These are phyloP conservation scores for Arthroderma uncinatum DNA, from an alignment of 2,329 filamentous ascomycete species.

Conservation along the genomic window DNA sequence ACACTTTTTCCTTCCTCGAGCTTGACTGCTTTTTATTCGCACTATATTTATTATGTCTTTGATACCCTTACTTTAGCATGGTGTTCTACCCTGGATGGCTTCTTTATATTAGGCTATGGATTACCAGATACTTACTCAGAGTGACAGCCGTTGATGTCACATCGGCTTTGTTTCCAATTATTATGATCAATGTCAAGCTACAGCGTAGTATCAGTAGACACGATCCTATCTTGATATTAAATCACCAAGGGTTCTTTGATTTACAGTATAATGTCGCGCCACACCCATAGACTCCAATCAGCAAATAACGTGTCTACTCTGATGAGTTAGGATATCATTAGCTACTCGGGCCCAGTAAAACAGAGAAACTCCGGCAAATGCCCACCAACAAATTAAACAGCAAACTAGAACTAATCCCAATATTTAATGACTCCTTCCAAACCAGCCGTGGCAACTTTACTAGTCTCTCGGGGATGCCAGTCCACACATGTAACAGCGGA, in stretches of 20 bases:
- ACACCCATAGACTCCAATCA: no score
- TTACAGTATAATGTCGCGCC: neutral
- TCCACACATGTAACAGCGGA: constrained; percentile 73
- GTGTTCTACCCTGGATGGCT: neutral
- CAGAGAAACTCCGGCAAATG: neutral
- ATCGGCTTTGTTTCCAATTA: neutral
- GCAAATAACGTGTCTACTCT: neutral
- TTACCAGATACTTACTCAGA: neutral
- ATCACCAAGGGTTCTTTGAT: neutral
- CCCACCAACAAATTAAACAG: neutral
- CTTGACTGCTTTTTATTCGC: neutral
- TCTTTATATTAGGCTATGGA: neutral
- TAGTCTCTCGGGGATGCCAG: constrained; percentile 97
- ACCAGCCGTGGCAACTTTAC: constrained; percentile 83
- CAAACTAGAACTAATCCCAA: constrained; percentile 59
- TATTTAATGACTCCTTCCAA: constrained; percentile 80
- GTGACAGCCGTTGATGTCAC: neutral
- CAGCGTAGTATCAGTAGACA: neutral
- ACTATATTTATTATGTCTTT: neutral
- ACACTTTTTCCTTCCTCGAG: neutral
- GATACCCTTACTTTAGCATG: constrained; percentile 1
- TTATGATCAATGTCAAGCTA: neutral
- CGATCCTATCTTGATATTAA: neutral
- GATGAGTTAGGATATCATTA: neutral
- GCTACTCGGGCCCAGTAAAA: neutral